These are phyloP conservation scores for Diutina pseudorugosa DNA, from an alignment of 1,139 yeast genomes.

Conservation along the genomic window DNA sequence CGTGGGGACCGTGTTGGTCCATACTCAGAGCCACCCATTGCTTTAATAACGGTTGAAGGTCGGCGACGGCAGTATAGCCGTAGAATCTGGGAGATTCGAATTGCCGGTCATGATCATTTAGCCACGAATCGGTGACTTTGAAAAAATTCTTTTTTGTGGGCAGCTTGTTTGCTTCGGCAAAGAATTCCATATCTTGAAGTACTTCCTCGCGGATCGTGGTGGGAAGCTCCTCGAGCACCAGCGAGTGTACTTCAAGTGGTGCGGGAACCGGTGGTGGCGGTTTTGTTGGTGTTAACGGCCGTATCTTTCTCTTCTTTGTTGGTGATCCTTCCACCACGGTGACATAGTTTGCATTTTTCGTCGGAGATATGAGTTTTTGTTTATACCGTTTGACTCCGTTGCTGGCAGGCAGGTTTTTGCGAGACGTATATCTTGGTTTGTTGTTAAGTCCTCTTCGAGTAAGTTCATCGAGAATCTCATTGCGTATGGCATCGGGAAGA, in stretches of 20 bases:
- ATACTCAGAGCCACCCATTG: conserved; percentile 39
- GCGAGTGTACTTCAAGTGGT: conserved; percentile 12
- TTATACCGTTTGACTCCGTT: conserved; percentile 6
- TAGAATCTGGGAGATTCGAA: conserved; percentile 11
- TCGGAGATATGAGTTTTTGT: conserved; percentile 4
- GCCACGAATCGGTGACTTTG: conserved; percentile 17
- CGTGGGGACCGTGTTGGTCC: conserved; percentile 43
- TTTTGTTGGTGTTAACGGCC: conserved; percentile 10
- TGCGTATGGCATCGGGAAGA: conserved; percentile 40
- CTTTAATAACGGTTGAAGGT: conserved; percentile 23
- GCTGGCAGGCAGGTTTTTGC: conserved; percentile 1
- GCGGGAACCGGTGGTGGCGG: conserved; percentile 6
- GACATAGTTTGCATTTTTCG: conserved; percentile 5
- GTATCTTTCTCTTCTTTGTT: conserved; percentile 7
- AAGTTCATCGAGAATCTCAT: conserved; percentile 36
- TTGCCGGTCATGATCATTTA: conserved; percentile 13
- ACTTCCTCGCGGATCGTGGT: conserved; percentile 30
- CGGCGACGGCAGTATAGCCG: conserved; percentile 24
- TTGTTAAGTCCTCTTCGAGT: conserved; percentile 17
- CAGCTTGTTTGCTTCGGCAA: conserved; percentile 16
- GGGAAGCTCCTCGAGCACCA: conserved; percentile 34
- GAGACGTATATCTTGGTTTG: neutral
- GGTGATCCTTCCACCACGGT: conserved; percentile 27
- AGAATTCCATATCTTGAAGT: conserved; percentile 24
- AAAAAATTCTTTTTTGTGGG: conserved; percentile 12